Evolutionary conservation across 805 yeast genomes (phyloP).

Genomic region (Schizosaccharomyces cryophilus): DNA sequence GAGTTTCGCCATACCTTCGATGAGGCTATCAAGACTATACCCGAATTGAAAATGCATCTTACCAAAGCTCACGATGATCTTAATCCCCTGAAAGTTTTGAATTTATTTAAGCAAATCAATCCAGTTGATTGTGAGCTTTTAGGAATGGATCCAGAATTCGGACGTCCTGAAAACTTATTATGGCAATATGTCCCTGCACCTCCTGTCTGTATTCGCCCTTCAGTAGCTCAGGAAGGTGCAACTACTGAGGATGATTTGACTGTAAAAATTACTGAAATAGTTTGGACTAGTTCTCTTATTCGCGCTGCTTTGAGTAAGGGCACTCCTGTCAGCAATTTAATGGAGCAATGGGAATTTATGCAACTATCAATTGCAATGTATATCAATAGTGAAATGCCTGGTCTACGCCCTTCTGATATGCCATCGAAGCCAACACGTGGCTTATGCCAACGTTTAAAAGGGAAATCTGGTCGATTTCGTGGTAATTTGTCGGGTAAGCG

Average conservation of each 20-base stretch:
- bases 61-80: slow-evolving; percentile 79
- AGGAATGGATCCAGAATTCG: slow-evolving; percentile 70
- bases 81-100: slow-evolving; percentile 72
- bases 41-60: slow-evolving; percentile 69
- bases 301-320: slow-evolving; percentile 91
- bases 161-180: slow-evolving; percentile 85
- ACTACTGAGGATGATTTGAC: slow-evolving; percentile 95
- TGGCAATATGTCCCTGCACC: slow-evolving; percentile 98
- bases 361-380: slow-evolving; percentile 93
- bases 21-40: slow-evolving; percentile 45
- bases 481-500: slow-evolving; percentile 96
- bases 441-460: slow-evolving; percentile 87
- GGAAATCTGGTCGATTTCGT: slow-evolving; percentile 96
- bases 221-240: slow-evolving; percentile 80
- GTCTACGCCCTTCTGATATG: slow-evolving; percentile 16
- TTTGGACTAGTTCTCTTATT: slow-evolving; percentile 85
- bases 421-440: slow-evolving; percentile 61
- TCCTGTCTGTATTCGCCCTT: slow-evolving; percentile 95
- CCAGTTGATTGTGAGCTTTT: slow-evolving; percentile 79
- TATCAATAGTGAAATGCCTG: slow-evolving; percentile 86
- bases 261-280: slow-evolving; percentile 84
- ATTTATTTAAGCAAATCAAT: slow-evolving; percentile 60
- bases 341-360: slow-evolving; percentile 97
- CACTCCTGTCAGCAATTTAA: slow-evolving; percentile 67
- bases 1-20: slow-evolving; percentile 75